Evolutionary conservation across 129 eudicot genomes (phyloP).

Genomic region (Dittrichia graveolens): DNA sequence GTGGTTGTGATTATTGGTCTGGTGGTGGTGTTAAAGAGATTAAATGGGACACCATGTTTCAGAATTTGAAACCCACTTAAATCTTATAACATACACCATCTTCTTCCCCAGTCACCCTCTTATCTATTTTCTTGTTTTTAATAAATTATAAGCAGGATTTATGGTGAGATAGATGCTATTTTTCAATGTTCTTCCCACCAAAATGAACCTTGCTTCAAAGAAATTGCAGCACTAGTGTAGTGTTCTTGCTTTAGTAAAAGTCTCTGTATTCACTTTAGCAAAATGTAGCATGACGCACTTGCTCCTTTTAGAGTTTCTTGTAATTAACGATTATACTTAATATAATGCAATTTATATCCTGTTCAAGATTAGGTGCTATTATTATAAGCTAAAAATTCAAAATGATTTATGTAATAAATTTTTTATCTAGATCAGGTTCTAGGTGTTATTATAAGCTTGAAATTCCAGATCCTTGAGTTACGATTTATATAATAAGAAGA

Average conservation of each 20-base stretch:
- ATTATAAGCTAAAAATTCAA: too few relatives aligned
- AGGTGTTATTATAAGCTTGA: background rate
- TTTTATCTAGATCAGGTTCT: slow-evolving; percentile 9
- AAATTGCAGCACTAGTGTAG: slow-evolving; percentile 28
- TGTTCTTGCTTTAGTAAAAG: slow-evolving; percentile 19
- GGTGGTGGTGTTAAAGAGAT: slow-evolving; percentile 63
- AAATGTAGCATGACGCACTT: slow-evolving; percentile 24
- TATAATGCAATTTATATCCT: slow-evolving; percentile 5
- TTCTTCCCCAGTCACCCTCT: background rate
- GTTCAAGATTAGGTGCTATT: background rate
- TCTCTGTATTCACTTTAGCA: slow-evolving; percentile 26
- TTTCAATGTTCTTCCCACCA: slow-evolving; percentile 57
- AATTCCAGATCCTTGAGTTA: too few relatives aligned
- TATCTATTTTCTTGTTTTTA: slow-evolving; percentile 17
- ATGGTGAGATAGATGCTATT: slow-evolving; percentile 59
- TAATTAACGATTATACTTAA: slow-evolving; percentile 24
- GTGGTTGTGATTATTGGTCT: slow-evolving; percentile 44
- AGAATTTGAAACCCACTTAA: slow-evolving; percentile 85
- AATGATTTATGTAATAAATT: background rate
- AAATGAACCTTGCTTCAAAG: slow-evolving; percentile 24
- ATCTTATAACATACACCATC: background rate
- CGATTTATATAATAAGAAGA: too few relatives aligned
- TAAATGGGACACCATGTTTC: slow-evolving; percentile 93
- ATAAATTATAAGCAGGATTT: slow-evolving; percentile 27
- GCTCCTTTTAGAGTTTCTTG: slow-evolving; percentile 31